Evolutionary conservation across 257 asterid genomes (phyloP), one percentile per base, ranked within the genome.

Genomic region (Solanum lignicaule): DNA sequence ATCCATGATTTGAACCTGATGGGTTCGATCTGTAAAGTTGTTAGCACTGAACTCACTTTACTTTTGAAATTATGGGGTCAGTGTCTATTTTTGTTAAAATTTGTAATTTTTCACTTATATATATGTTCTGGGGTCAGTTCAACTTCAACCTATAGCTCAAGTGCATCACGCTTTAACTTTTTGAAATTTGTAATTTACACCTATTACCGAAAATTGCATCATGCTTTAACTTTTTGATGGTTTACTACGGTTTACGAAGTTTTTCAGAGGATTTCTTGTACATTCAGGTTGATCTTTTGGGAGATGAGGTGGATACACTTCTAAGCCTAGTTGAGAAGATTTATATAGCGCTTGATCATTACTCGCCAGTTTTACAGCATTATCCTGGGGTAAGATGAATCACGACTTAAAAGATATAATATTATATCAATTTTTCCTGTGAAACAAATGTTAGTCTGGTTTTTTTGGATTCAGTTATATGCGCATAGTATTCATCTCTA

Each of bases 251-350:
- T 43, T 79, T 81, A 46, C 16, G 0, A 43, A 81, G 85, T 29
- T 81, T 1, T 46, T 52, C 0, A 81, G 33, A 32, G 71, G 55
- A 16, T 88, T 62, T 68, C 16, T 86, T 86, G 84, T 31, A 85
- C 27, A 72, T 90, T 88, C 96, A 97, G 99, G 99, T 97, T 86
- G 99, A 97, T 92, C 96, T 94, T 83, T 92, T 97, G 92, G 99
- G 99, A 66, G 98, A 97, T 90, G 95, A 97, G 92, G 99, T 97
- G 85, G 99, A 97, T 83, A 86, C 91, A 89, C 95, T 94, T 52
- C 87, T 92, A 92, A 86, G 92, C 90, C 90, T 96, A 85, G 97
- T 95, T 33, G 95, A 95, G 86, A 97, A 93, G 95, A 95, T 97
- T 87, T 94, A 93, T 74, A 90, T 94, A 88, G 97, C 93, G 9